phyloP scores from a whole-genome alignment of 805 yeast species.

The Candida anglica region DNA sequence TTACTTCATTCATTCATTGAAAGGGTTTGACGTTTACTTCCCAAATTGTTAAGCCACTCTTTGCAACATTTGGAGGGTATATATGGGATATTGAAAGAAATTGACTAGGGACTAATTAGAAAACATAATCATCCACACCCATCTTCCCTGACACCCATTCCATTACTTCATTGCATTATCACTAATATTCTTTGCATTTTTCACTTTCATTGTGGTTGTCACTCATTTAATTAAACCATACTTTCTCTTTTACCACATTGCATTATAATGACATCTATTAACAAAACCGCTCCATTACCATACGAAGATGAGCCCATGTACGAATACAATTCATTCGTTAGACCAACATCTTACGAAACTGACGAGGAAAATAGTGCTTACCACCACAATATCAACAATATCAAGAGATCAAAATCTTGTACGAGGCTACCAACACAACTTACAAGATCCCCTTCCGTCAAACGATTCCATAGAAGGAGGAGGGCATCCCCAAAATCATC shows the following conservation, averaged over 20 bases:
- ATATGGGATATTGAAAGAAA: too few relatives aligned
- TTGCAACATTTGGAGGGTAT: too few relatives aligned
- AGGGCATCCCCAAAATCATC: not conserved
- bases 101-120: too few relatives aligned
- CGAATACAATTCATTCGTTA: slow-evolving; percentile 1
- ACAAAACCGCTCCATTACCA: slow-evolving; percentile 23
- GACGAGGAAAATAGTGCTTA: too few relatives aligned
- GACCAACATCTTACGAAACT: not conserved
- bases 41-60: too few relatives aligned
- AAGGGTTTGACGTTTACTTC: too few relatives aligned
- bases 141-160: too few relatives aligned
- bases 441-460: slow-evolving; percentile 2
- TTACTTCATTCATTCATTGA: not conserved
- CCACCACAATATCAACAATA: too few relatives aligned
- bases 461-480: slow-evolving; percentile 2
- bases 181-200: not conserved
- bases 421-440: slow-evolving; percentile 1
- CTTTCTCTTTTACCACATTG: not conserved
- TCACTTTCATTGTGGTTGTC: not conserved
- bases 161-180: too few relatives aligned
- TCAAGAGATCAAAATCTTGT: slow-evolving; percentile 3
- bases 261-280: slow-evolving; percentile 5
- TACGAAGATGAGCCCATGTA: slow-evolving; percentile 1
- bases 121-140: too few relatives aligned
- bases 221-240: not conserved